These are phyloP conservation scores for Erysimum cheiri DNA, from an alignment of 441 rosid genomes.

Conservation along the genomic window DNA sequence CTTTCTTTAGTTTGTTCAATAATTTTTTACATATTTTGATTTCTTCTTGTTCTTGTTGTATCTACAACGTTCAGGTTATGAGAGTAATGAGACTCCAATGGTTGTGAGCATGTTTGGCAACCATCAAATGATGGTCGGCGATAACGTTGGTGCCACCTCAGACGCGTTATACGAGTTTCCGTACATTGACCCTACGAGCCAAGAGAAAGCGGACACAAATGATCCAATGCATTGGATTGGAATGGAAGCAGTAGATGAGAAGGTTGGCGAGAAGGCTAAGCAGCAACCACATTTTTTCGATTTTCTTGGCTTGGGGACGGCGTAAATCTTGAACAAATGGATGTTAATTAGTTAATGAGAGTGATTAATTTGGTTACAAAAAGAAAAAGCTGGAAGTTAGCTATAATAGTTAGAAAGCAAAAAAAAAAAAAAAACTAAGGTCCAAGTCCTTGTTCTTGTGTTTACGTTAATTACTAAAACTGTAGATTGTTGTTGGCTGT, in stretches of 20 bases:
- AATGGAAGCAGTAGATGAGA: constrained; percentile 38
- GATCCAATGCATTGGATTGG: constrained; percentile 25
- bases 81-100: constrained; percentile 41
- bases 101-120: constrained; percentile 39
- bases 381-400: constrained; percentile 15
- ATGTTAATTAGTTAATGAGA: constrained; percentile 10
- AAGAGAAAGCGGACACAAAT: constrained; percentile 30
- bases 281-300: constrained; percentile 75
- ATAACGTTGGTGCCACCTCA: constrained; percentile 39
- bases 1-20: constrained; percentile 10
- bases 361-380: constrained; percentile 7
- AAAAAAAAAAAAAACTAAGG: no score
- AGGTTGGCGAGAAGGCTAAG: constrained; percentile 32
- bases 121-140: constrained; percentile 37
- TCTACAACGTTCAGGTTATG: constrained; percentile 51
- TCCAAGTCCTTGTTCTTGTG: background rate
- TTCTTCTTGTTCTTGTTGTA: background rate
- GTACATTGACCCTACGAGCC: constrained; percentile 38
- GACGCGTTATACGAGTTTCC: constrained; percentile 46
- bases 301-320: constrained; percentile 96
- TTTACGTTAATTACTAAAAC: constrained; percentile 24
- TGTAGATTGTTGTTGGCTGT: constrained; percentile 22
- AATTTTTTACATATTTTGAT: background rate
- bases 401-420: constrained; percentile 16
- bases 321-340: constrained; percentile 44